phyloP scores from a whole-genome alignment of 139 green algal species.

The Chlorella sp. region DNA sequence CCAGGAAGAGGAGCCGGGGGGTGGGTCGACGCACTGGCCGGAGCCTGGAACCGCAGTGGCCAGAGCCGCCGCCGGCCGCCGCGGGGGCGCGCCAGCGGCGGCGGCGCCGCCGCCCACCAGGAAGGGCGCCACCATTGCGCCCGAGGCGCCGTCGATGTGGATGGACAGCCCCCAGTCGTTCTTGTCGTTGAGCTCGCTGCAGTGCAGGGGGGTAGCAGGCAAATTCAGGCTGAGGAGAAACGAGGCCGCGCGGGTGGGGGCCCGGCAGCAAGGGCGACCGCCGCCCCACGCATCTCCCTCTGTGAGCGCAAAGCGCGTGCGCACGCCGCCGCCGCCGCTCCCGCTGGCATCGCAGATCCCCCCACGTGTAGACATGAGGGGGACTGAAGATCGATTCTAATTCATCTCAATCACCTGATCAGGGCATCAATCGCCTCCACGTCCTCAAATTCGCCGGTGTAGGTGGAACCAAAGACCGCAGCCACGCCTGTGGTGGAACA shows the following conservation, averaged over 20 bases:
- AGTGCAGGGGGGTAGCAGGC: not conserved
- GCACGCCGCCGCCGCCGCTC: not conserved
- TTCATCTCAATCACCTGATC: not conserved
- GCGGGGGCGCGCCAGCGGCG: not conserved
- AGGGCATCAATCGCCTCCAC: conserved; percentile 51
- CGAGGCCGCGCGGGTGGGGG: too few species aligned
- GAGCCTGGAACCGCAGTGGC: not conserved
- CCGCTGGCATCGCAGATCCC: not conserved
- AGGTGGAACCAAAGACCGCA: conserved; percentile 70
- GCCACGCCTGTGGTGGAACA: conserved; percentile 33
- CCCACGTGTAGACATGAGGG: not conserved
- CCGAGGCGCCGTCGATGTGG: conserved; percentile 73
- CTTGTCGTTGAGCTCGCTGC: conserved; percentile 48
- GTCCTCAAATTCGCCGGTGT: conserved; percentile 73
- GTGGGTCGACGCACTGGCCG: not conserved
- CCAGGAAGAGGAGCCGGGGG: not conserved
- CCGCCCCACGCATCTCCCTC: too few species aligned
- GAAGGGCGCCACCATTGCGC: conserved; percentile 76
- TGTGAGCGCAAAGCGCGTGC: too few species aligned
- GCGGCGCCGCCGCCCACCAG: conserved; percentile 10
- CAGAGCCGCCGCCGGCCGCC: not conserved
- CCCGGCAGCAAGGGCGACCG: not conserved
- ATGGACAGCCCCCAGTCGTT: conserved; percentile 60
- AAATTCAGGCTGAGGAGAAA: not conserved
- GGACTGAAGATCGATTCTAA: not conserved